Evolutionary conservation across 2,329 filamentous ascomycete genomes (phyloP).

Genomic region (Hirsutella rhossiliensis): DNA sequence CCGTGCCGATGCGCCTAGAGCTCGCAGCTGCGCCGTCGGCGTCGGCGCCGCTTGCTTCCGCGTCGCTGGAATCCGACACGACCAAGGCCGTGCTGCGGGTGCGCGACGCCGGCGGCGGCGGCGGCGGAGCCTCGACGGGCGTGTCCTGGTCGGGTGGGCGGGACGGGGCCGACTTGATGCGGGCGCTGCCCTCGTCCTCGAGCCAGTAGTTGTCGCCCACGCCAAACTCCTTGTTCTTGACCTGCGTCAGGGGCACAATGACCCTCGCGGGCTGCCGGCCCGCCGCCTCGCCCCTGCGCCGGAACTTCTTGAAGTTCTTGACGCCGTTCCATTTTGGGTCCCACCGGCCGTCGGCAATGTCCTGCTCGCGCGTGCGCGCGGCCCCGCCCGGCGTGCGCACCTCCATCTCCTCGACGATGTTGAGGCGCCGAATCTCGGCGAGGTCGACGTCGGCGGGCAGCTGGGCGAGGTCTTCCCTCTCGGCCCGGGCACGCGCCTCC

Average conservation of each 20-base stretch:
- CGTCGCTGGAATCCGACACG: conserved; percentile 16
- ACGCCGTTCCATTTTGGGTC: conserved; percentile 84
- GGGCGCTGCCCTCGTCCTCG: conserved; percentile 30
- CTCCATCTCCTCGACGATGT: conserved; percentile 66
- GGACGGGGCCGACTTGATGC: conserved; percentile 3
- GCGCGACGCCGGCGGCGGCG: conserved; percentile 2
- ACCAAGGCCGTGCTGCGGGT: conserved; percentile 13
- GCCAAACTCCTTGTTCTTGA: conserved; percentile 57
- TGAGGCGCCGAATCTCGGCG: conserved; percentile 58
- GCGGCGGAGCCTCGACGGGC: not conserved
- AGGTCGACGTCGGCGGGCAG: conserved; percentile 56
- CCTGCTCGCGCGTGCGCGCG: conserved; percentile 29
- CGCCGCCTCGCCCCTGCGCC: conserved; percentile 37
- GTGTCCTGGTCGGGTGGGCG: not conserved
- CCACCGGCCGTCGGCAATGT: conserved; percentile 53
- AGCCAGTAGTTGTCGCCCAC: conserved; percentile 70
- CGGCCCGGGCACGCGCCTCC: conserved; percentile 46
- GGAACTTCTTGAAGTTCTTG: conserved; percentile 92
- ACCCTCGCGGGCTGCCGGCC: conserved; percentile 34
- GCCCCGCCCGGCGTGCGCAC: conserved; percentile 30
- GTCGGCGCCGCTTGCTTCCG: not conserved
- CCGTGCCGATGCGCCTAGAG: no score
- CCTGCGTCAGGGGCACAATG: conserved; percentile 62
- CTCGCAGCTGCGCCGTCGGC: not conserved
- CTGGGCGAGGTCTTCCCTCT: conserved; percentile 39